Conservation (phyloP, 371 early-diverging fungal genomes). For the Umbelopsis sp. region DNA sequence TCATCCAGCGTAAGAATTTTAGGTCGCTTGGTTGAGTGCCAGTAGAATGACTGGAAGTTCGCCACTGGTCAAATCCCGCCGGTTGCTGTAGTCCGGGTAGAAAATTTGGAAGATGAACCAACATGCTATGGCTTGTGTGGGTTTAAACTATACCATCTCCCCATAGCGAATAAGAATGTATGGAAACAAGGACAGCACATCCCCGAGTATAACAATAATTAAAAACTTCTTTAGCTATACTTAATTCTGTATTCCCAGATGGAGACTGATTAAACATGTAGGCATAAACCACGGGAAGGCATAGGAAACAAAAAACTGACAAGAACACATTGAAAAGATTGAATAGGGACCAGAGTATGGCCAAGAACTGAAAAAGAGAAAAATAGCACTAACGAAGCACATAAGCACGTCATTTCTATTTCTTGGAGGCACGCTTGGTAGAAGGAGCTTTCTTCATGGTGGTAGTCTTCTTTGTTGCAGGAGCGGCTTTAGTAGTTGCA, state of each 20-base stretch:
- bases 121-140: too few relatives aligned
- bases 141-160: neutral
- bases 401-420: neutral
- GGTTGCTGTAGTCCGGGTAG: too few relatives aligned
- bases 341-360: neutral
- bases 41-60: too few relatives aligned
- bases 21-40: too few relatives aligned
- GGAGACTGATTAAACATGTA: neutral
- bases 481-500: slow-evolving; percentile 48
- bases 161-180: neutral
- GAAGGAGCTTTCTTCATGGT: slow-evolving; percentile 35
- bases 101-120: too few relatives aligned
- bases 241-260: neutral
- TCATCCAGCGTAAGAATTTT: too few relatives aligned
- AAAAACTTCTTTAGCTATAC: neutral
- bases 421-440: slow-evolving; percentile 23
- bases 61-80: too few relatives aligned
- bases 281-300: neutral
- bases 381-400: neutral
- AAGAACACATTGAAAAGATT: neutral
- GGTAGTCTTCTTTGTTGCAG: slow-evolving; percentile 36
- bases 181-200: neutral
- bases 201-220: neutral
- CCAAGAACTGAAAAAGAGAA: neutral
- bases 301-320: neutral